phyloP scores from a whole-genome alignment of 345 rosid genomes.

The Eucalyptus cloeziana region DNA sequence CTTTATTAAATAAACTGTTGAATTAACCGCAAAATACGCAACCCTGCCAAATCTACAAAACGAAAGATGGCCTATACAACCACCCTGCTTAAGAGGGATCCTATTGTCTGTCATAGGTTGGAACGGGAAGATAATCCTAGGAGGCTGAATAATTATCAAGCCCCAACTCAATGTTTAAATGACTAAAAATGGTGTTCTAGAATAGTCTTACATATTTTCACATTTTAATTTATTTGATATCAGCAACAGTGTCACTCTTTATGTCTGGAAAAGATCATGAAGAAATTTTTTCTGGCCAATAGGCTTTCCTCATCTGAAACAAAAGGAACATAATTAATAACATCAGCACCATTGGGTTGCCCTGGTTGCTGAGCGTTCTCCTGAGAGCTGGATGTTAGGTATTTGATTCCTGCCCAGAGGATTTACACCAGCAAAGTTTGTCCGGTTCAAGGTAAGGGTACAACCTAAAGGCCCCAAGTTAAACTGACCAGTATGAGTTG shows the following conservation, averaged over 20 bases:
- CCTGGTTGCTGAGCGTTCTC: neutral
- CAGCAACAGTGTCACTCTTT: neutral
- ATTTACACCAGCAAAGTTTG: neutral
- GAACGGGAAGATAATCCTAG: neutral
- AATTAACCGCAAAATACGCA: neutral
- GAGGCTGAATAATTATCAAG: neutral
- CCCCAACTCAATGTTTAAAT: neutral
- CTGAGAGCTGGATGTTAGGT: neutral
- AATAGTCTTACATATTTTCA: neutral
- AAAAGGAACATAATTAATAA: neutral
- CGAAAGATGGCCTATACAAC: neutral
- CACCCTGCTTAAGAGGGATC: neutral
- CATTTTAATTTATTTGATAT: neutral
- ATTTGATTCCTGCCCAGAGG: neutral
- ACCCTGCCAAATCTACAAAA: neutral
- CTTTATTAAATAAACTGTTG: neutral
- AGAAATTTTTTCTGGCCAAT: neutral
- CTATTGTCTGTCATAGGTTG: neutral
- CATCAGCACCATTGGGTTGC: neutral
- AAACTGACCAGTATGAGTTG: neutral
- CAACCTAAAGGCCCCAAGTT: neutral
- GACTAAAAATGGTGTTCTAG: neutral
- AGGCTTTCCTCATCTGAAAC: neutral
- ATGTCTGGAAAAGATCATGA: neutral
- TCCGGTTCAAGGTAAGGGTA: neutral